These are phyloP conservation scores for Penicillium longicatenatum DNA, from an alignment of 495 filamentous ascomycete species.

Conservation along the genomic window DNA sequence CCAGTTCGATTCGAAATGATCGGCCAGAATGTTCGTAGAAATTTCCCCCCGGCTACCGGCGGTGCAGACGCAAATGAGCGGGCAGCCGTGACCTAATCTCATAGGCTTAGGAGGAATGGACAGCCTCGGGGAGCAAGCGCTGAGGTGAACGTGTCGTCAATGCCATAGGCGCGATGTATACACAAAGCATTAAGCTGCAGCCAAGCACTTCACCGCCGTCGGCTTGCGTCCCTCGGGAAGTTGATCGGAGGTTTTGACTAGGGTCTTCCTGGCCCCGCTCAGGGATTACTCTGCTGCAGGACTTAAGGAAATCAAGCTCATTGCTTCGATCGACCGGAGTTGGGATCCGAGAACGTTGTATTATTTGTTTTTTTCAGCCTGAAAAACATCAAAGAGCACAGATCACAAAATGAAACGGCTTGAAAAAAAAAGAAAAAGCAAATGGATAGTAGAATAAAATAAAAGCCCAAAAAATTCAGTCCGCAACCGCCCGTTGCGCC, in stretches of 20 bases:
- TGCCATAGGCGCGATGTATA: constrained; percentile 1
- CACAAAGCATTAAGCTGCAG: constrained; percentile 18
- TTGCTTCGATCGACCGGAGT: neutral
- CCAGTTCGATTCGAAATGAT: constrained; percentile 23
- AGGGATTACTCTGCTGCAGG: constrained; percentile 22
- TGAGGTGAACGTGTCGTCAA: constrained; percentile 4
- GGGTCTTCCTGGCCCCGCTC: neutral
- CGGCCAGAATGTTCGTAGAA: constrained; percentile 14
- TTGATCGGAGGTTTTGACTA: neutral
- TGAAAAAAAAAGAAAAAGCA: neutral
- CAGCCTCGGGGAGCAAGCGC: constrained; percentile 4
- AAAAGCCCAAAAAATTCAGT: constrained; percentile 10
- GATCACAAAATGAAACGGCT: neutral
- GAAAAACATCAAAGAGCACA: neutral
- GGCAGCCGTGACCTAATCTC: neutral
- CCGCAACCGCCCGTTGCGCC: constrained; percentile 24
- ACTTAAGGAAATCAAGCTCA: neutral
- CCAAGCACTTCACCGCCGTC: constrained; percentile 35
- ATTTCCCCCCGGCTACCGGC: constrained; percentile 22
- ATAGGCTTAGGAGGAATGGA: neutral
- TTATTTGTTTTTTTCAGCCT: too few relatives aligned
- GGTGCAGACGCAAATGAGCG: constrained; percentile 27
- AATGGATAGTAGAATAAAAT: neutral
- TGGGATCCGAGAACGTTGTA: neutral
- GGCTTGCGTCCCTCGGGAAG: neutral